Evolutionary conservation across 345 rosid species (phyloP), one percentile per base, ranked within the genome.

Genomic region (Passiflora organensis): DNA sequence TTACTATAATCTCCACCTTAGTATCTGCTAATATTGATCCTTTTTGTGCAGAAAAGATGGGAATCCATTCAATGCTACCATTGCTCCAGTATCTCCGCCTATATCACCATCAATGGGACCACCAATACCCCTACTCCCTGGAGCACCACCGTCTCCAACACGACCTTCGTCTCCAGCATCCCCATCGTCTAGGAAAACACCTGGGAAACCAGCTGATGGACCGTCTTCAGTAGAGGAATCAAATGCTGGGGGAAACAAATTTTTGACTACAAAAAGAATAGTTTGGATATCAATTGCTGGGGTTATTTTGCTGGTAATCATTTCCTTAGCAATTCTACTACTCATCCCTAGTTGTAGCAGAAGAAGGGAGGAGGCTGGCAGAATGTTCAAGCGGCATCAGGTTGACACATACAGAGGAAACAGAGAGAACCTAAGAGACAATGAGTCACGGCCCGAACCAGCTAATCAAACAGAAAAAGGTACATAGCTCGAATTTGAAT

Each of bases 241-340:
- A 6, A 77, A 45, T 56, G 61, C 87, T 49, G 69, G 62, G 52
- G 73, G 53, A 47, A 74, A 70, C 57, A 80, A 67, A 43, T 71
- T 58, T 64, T 73, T 69, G 1, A 61, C 81, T 25, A 68, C 76
- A 56, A 93, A 80, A 65, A 80, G 56, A 68, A 66, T 80, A 41
- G 82, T 86, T 58, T 80, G 87, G 86, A 80, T 93, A 78, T 72
- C 83, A 62, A 81, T 93, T 61, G 97, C 86, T 18, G 81, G 73
- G 5, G 80, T 78, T 23, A 43, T 93, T 48, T 55, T 72, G 50
- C 75, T 80, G 67, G 57, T 85, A 59, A 71, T 87, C 56, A 51
- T 86, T 52, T 84, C 66, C 58, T 54, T 89, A 51, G 94, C 53
- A 32, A 36, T 79, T 25, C 55, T 72, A 67, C 72, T 86, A 67